A percentile compares a stretch with the other conserved stretches of the same genome.
Conservation (phyloP, 192 early-diverging fungal genomes). For the Entomortierella chlamydospora region DNA sequence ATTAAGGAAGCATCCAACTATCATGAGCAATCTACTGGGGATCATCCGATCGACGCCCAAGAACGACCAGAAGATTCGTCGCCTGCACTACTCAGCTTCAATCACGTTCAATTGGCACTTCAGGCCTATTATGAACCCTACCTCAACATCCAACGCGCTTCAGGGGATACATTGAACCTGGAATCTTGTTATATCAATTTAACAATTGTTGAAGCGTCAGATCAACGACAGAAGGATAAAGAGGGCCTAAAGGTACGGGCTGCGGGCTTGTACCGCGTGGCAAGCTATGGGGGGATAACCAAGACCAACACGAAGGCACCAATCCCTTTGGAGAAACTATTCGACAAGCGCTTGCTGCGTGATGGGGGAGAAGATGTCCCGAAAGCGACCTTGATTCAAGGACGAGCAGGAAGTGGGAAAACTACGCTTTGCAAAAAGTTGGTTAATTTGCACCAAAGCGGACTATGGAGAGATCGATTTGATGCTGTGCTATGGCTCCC, state of each 20-base stretch:
- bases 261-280: constrained; percentile 15
- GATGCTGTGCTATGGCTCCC: constrained; percentile 25
- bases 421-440: constrained; percentile 34
- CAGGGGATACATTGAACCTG: constrained; percentile 10
- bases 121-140: too few species aligned
- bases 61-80: too few species aligned
- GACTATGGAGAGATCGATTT: constrained; percentile 16
- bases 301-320: not conserved
- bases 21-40: too few species aligned
- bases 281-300: not conserved
- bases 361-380: constrained; percentile 11
- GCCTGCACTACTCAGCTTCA: too few species aligned
- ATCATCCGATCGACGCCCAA: too few species aligned
- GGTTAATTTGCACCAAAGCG: constrained; percentile 9
- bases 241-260: constrained; percentile 8
- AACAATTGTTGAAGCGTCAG: constrained; percentile 20
- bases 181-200: constrained; percentile 21
- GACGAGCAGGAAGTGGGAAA: constrained; percentile 37
- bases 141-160: too few species aligned
- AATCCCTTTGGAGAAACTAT: constrained; percentile 16
- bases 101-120: too few species aligned
- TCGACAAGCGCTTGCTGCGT: constrained; percentile 13
- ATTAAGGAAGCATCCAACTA: too few species aligned
- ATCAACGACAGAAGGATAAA: constrained; percentile 17
- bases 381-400: constrained; percentile 27